A percentile compares a stretch with the other conserved stretches of the same genome.
phyloP scores from a whole-genome alignment of 768 basidiomycete genomes.

The Rhodotorula kratochvilovae region DNA sequence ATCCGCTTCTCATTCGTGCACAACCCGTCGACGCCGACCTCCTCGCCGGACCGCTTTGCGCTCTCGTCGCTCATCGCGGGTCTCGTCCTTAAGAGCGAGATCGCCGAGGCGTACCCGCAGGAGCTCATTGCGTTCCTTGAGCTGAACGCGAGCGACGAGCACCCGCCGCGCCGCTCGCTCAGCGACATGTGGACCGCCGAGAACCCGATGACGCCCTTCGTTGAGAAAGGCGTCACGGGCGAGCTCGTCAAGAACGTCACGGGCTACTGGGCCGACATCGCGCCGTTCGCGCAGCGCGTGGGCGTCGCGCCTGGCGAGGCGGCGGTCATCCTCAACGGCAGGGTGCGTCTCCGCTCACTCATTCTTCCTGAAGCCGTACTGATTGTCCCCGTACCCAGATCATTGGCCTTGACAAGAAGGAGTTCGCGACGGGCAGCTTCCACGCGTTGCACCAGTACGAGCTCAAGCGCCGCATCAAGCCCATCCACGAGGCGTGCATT shows the following conservation, averaged over 20 bases:
- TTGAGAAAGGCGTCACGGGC: conserved; percentile 29
- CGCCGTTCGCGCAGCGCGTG: not conserved
- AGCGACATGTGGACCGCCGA: conserved; percentile 26
- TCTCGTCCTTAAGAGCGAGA: conserved; percentile 51
- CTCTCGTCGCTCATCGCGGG: conserved; percentile 53
- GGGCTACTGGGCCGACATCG: not conserved
- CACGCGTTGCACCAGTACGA: conserved; percentile 69
- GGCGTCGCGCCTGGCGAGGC: conserved; percentile 51
- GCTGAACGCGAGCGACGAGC: conserved; percentile 3
- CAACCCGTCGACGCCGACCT: conserved; percentile 52
- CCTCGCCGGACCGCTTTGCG: conserved; percentile 3
- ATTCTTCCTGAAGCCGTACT: not conserved
- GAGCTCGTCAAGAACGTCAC: conserved; percentile 1
- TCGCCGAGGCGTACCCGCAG: conserved; percentile 48
- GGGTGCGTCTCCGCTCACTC: conserved; percentile 55
- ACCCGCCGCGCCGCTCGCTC: conserved; percentile 19
- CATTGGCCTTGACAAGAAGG: conserved; percentile 56
- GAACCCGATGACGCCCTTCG: conserved; percentile 27
- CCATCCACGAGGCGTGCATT: conserved; percentile 63
- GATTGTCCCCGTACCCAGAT: not conserved
- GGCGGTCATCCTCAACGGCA: conserved; percentile 72
- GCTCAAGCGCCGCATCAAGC: conserved; percentile 61
- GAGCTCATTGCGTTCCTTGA: conserved; percentile 26
- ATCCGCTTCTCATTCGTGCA: conserved; percentile 58
- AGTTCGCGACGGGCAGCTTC: conserved; percentile 55